Evolutionary conservation across 306 rosid species (phyloP).

Genomic region (Begonia peltatifolia): DNA sequence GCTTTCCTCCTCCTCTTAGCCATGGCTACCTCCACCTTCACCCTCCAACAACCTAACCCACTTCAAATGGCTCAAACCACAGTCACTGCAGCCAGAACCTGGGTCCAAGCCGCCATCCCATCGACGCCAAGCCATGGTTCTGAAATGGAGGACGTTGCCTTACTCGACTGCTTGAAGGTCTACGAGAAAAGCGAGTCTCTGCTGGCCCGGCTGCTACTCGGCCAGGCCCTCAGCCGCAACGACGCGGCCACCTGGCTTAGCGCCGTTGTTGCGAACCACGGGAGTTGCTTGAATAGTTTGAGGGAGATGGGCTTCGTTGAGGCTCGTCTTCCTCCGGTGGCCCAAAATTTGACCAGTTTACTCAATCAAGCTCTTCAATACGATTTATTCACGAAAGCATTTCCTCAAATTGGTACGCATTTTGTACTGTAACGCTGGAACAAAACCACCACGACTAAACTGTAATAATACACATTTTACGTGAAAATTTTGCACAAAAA

Average conservation of each 20-base stretch:
- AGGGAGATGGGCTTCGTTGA: neutral
- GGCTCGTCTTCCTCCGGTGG: neutral
- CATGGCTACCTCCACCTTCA: conserved; percentile 8
- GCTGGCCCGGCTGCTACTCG: conserved; percentile 2
- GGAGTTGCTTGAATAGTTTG: conserved; percentile 9
- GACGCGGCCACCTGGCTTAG: conserved; percentile 9
- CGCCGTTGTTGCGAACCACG: conserved; percentile 3
- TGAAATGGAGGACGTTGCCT: neutral
- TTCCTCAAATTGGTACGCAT: neutral
- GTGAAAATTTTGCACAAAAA: too few relatives aligned
- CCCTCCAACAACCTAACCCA: conserved; percentile 17
- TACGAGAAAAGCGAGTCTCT: conserved; percentile 1
- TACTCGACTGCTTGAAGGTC: neutral
- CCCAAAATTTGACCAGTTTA: neutral
- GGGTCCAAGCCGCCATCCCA: neutral
- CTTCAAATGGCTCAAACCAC: conserved; percentile 23
- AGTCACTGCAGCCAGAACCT: neutral
- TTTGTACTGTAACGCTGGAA: too few relatives aligned
- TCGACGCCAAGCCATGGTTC: neutral
- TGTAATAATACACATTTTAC: neutral
- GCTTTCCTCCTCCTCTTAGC: conserved; percentile 13
- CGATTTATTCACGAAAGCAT: neutral
- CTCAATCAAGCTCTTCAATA: conserved; percentile 3
- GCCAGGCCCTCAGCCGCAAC: neutral
- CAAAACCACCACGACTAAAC: neutral